Percentiles rank a stretch among this genome's conserved stretches.
Conservation (phyloP, 306 rosid species). For the Malus orientalis region DNA sequence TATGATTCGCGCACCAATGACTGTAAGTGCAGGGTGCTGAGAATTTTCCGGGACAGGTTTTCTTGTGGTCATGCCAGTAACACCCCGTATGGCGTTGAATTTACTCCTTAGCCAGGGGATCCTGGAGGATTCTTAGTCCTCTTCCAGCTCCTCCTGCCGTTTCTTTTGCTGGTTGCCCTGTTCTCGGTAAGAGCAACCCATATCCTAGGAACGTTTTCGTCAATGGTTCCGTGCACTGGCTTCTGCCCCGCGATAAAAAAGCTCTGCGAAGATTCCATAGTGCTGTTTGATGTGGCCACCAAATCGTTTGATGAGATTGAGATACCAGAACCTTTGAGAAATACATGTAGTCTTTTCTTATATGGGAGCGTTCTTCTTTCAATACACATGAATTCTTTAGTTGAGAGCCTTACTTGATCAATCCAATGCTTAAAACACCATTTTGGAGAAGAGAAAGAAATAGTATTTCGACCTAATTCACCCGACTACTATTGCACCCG, state of each 20-base stretch:
- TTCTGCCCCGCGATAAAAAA: not conserved
- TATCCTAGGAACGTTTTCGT: not conserved
- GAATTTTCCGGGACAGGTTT: no score
- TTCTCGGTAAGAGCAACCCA: no score
- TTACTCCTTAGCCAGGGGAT: not conserved
- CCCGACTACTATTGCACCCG: not conserved
- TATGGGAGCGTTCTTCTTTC: no score
- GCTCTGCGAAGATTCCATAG: not conserved
- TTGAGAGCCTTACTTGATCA: not conserved
- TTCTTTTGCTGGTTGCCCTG: not conserved
- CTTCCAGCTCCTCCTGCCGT: not conserved
- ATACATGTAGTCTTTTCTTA: not conserved
- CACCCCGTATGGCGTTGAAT: not conserved
- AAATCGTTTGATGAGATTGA: not conserved
- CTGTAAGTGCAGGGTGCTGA: not conserved
- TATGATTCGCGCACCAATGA: not conserved
- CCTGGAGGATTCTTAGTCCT: not conserved
- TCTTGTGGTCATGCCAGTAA: no score
- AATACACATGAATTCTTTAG: not conserved
- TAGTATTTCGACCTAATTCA: not conserved
- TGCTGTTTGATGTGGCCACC: not conserved
- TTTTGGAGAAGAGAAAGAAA: no score
- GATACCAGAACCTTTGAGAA: not conserved
- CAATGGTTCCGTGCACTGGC: not conserved
- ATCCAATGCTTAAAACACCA: not conserved